Conservation (phyloP, 805 yeast species). For the Lachancea lanzarotensis region DNA sequence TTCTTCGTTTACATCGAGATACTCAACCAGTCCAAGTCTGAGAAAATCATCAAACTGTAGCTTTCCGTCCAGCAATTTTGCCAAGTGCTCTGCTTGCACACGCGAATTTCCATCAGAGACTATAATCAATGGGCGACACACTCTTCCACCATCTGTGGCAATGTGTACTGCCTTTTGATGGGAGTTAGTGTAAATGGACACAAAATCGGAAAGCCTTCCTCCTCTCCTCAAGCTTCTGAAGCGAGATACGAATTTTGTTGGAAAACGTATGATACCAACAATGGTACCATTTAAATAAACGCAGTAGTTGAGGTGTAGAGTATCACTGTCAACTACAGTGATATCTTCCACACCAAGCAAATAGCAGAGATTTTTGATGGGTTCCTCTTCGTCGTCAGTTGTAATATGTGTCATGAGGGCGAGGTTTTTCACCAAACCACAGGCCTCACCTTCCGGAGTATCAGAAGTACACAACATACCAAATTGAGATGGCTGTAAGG, state of each 20-base stretch:
- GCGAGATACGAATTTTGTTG: slow-evolving; percentile 68
- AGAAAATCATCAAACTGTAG: slow-evolving; percentile 91
- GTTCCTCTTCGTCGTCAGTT: slow-evolving; percentile 94
- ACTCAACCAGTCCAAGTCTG: slow-evolving; percentile 81
- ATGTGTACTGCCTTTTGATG: slow-evolving; percentile 93
- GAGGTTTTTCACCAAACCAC: slow-evolving; percentile 94
- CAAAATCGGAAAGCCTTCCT: slow-evolving; percentile 82
- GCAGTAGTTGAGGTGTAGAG: slow-evolving; percentile 75
- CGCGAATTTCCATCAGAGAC: slow-evolving; percentile 65
- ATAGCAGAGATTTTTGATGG: slow-evolving; percentile 69
- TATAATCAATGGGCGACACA: slow-evolving; percentile 92
- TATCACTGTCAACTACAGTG: slow-evolving; percentile 70
- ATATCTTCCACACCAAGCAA: slow-evolving; percentile 88
- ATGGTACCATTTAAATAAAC: slow-evolving; percentile 91
- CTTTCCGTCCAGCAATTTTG: slow-evolving; percentile 54
- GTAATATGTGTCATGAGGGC: slow-evolving; percentile 99
- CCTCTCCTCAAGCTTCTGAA: slow-evolving; percentile 78
- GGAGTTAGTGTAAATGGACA: slow-evolving; percentile 80
- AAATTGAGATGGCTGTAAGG: slow-evolving; percentile 96
- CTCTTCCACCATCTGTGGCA: slow-evolving; percentile 98
- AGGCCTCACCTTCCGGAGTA: slow-evolving; percentile 99
- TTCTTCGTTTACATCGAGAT: slow-evolving; percentile 94
- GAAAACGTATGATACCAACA: slow-evolving; percentile 82
- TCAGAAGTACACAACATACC: slow-evolving; percentile 99
- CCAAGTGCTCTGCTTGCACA: slow-evolving; percentile 67